These are phyloP conservation scores for Tricholoma sp. DNA, from an alignment of 768 basidiomycete genomes.

Conservation along the genomic window DNA sequence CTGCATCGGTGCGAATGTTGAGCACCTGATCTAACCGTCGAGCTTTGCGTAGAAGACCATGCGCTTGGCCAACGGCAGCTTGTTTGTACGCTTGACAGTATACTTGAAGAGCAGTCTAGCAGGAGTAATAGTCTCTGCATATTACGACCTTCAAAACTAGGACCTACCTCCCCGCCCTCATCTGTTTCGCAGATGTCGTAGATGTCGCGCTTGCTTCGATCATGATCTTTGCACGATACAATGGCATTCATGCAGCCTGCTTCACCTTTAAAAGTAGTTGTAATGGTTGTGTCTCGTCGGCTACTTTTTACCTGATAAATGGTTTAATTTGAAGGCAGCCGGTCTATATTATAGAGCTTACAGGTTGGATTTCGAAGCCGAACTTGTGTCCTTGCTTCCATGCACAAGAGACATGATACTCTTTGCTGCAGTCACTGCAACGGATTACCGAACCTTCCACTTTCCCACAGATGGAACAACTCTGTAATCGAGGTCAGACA, in stretches of 20 bases:
- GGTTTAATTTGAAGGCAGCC: neutral
- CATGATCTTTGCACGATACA: slow-evolving; percentile 77
- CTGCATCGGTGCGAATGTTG: slow-evolving; percentile 38
- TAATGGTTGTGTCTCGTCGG: slow-evolving; percentile 59
- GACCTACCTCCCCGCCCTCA: slow-evolving; percentile 70
- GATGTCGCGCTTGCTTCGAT: slow-evolving; percentile 56
- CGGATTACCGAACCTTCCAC: slow-evolving; percentile 74
- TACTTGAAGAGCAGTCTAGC: slow-evolving; percentile 83
- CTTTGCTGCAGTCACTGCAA: slow-evolving; percentile 76
- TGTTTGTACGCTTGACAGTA: slow-evolving; percentile 86
- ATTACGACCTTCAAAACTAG: neutral
- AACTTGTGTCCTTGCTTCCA: slow-evolving; percentile 82
- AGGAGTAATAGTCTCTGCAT: slow-evolving; percentile 1
- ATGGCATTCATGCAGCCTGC: slow-evolving; percentile 75
- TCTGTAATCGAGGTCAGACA: slow-evolving; percentile 33
- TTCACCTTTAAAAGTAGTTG: slow-evolving; percentile 73
- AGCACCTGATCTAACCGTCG: slow-evolving; percentile 74
- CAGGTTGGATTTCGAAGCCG: slow-evolving; percentile 89
- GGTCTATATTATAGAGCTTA: slow-evolving; percentile 28
- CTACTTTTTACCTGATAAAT: slow-evolving; percentile 66
- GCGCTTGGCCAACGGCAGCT: slow-evolving; percentile 63
- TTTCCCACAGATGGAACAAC: slow-evolving; percentile 70
- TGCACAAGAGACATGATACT: slow-evolving; percentile 88
- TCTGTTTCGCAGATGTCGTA: slow-evolving; percentile 85
- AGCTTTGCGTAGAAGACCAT: slow-evolving; percentile 86